Conservation (phyloP, 805 yeast genomes). For the Saturnispora serradocipensis region DNA sequence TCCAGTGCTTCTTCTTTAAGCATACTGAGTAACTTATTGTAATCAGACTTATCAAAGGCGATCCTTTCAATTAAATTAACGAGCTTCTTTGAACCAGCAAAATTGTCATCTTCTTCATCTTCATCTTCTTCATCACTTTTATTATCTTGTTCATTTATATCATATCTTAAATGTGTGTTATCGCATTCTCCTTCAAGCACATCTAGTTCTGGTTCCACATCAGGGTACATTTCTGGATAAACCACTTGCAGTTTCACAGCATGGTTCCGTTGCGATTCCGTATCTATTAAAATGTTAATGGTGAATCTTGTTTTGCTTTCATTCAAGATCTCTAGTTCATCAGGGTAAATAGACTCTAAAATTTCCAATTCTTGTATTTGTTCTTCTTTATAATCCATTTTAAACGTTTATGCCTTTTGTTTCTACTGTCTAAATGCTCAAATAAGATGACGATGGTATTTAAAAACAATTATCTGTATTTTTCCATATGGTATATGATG, state of each 20-base stretch:
- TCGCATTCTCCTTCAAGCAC: slow-evolving; percentile 22
- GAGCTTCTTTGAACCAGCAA: slow-evolving; percentile 30
- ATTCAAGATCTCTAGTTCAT: slow-evolving; percentile 49
- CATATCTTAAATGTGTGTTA: slow-evolving; percentile 12
- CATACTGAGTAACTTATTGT: slow-evolving; percentile 30
- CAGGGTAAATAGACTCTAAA: slow-evolving; percentile 86
- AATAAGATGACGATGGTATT: background rate
- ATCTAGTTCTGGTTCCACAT: slow-evolving; percentile 56
- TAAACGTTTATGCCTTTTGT: background rate
- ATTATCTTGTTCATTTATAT: slow-evolving; percentile 22
- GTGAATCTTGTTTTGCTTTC: slow-evolving; percentile 39
- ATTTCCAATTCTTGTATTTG: slow-evolving; percentile 87
- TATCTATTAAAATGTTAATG: slow-evolving; percentile 57
- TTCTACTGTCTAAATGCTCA: background rate
- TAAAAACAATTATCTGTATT: background rate
- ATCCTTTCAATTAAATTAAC: slow-evolving; percentile 49
- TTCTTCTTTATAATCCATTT: slow-evolving; percentile 49
- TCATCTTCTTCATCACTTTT: slow-evolving; percentile 38
- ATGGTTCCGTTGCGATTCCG: slow-evolving; percentile 52
- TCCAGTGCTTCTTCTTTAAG: slow-evolving; percentile 57
- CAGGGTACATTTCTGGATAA: slow-evolving; percentile 78
- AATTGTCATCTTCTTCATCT: slow-evolving; percentile 36
- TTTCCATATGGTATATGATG: background rate
- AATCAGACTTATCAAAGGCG: slow-evolving; percentile 44
- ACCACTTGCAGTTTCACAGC: slow-evolving; percentile 47